Evolutionary conservation across 345 rosid species (phyloP), one percentile per base, ranked within the genome.

Genomic region (Moricandia moricandioides): DNA sequence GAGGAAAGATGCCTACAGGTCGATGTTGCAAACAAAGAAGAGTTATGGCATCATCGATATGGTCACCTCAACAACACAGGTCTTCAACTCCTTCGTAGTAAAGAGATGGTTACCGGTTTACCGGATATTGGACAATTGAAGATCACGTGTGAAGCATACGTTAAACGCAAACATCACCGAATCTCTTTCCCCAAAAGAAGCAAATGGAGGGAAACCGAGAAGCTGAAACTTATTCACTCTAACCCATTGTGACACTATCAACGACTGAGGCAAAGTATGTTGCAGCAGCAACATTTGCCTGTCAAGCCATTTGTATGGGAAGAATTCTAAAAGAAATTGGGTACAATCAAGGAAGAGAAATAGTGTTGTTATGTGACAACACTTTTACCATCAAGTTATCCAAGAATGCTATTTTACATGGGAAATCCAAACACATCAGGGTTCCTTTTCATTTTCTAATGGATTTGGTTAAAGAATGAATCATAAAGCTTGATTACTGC

Each of bases 21-120:
- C 1, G 8, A 33, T 33, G 1, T 8, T 5, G 8, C 37, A 33
- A 7, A 5, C 7, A 33, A 33, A 7, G 37, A 5, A 33, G 37
- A 33, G 1, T 4, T 33, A 1, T 33, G 37, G 37, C 37, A 33
- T 33, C 55, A 49, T 5, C 55, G 55, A 49, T 49, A 49, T 14
- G 55, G 55, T 2, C 21, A 49, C 2, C 55, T 49, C 2, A 14
- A 3, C 7, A 0, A 49, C 8, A 49, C 4, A 14, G 21, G 45
- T 0, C n/a, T 61, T 0, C 27, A 0, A 0, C 4, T 7, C 0
- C 1, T 61, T 0, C 2, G 0, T 4, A 30, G 4, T 0, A 61
- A 61, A 11, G 68, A 39, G 0, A 64, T 64, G 68, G 68, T 21
- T 21, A 21, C 24, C 1, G 24, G 24, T 0, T 2, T 21, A 2